phyloP scores from a whole-genome alignment of 1,284 basidiomycete species.

The Amylostereum areolatum region DNA sequence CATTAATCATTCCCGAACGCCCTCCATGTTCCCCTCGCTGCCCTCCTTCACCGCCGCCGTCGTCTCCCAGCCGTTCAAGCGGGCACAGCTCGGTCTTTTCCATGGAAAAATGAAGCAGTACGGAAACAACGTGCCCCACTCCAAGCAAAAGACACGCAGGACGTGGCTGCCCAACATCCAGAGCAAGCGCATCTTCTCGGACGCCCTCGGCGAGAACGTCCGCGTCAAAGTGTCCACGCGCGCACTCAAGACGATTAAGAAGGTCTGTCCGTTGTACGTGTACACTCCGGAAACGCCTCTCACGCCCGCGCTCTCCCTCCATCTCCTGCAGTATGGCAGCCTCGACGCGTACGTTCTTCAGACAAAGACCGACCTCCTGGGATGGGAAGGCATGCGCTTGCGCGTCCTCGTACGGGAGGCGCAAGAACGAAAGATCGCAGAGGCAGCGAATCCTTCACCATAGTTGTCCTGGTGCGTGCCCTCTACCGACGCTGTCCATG shows the following conservation, averaged over 20 bases:
- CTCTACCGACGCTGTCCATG: too few species aligned
- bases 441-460: too few species aligned
- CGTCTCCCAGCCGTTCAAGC: slow-evolving; percentile 67
- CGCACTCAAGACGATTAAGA: slow-evolving; percentile 75
- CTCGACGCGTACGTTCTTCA: slow-evolving; percentile 73
- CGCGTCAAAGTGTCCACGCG: slow-evolving; percentile 68
- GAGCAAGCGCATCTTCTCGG: slow-evolving; percentile 64
- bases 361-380: slow-evolving; percentile 59
- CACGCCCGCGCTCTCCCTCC: background rate
- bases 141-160: slow-evolving; percentile 85
- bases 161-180: slow-evolving; percentile 88
- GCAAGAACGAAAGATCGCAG: too few species aligned
- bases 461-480: too few species aligned
- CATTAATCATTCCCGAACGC: too few species aligned
- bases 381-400: slow-evolving; percentile 71
- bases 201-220: slow-evolving; percentile 51
- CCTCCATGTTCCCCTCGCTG: slow-evolving; percentile 30
- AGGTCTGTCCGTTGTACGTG: slow-evolving; percentile 37
- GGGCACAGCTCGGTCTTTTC: slow-evolving; percentile 70
- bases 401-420: slow-evolving; percentile 44
- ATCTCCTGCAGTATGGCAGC: slow-evolving; percentile 54
- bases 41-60: slow-evolving; percentile 23
- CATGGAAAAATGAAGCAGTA: slow-evolving; percentile 75
- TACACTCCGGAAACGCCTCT: background rate
- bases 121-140: slow-evolving; percentile 90